Conservation (phyloP, 352 stramenopile genomes). For the Globisporangium okanoganense region DNA sequence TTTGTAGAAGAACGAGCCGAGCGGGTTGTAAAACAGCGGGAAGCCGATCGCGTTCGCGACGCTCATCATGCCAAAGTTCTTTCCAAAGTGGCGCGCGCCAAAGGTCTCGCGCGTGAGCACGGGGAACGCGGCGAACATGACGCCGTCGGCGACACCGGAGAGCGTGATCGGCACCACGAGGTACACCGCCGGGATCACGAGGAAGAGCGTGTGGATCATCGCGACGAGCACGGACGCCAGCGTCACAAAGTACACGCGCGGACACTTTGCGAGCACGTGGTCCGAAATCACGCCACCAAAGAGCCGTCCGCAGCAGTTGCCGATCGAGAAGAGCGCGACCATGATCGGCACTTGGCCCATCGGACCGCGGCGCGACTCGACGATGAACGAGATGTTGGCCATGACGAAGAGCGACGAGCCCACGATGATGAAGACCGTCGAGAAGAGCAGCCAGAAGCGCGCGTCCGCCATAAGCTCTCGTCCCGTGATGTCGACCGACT, state of each 20-base stretch:
- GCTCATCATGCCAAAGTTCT: conserved; percentile 77
- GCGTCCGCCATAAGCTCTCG: conserved; percentile 37
- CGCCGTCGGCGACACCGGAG: conserved; percentile 55
- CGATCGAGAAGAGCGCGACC: conserved; percentile 68
- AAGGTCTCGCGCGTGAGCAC: conserved; percentile 73
- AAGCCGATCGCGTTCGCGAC: conserved; percentile 71
- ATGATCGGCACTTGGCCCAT: conserved; percentile 56
- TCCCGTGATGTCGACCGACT: conserved; percentile 42
- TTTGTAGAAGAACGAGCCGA: conserved; percentile 61
- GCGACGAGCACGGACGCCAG: conserved; percentile 51
- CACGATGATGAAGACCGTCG: conserved; percentile 68
- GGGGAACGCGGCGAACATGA: conserved; percentile 72
- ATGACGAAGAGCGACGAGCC: conserved; percentile 74
- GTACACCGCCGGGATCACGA: conserved; percentile 35
- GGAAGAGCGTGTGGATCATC: conserved; percentile 54
- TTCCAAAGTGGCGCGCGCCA: conserved; percentile 62
- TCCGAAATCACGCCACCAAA: conserved; percentile 59
- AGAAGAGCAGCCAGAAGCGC: conserved; percentile 69
- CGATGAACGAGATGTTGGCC: conserved; percentile 78
- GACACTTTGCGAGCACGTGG: conserved; percentile 37
- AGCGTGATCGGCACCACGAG: conserved; percentile 57
- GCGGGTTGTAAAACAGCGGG: conserved; percentile 65
- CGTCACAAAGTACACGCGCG: conserved; percentile 61
- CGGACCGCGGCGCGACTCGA: conserved; percentile 45
- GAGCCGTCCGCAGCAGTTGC: conserved; percentile 56